Percentiles rank a stretch among this genome's conserved stretches.
Evolutionary conservation across 305 asterid genomes (phyloP).

Genomic region (Solanum aculeatissimum): DNA sequence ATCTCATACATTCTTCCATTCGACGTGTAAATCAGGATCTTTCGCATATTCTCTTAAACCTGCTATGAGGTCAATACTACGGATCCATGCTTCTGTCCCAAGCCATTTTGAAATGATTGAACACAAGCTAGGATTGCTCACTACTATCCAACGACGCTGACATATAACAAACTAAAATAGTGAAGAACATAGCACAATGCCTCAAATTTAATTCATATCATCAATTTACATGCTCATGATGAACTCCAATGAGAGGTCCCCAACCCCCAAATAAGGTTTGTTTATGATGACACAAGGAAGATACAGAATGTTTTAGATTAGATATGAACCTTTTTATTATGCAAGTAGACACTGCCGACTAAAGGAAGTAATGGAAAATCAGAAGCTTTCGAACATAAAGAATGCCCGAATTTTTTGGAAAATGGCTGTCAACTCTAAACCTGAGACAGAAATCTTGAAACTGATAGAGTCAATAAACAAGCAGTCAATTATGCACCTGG

Average conservation of each 20-base stretch:
- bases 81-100: constrained; percentile 33
- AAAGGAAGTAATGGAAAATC: background rate
- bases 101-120: constrained; percentile 33
- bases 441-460: background rate
- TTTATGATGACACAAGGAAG: background rate
- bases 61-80: constrained; percentile 23
- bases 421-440: background rate
- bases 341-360: background rate
- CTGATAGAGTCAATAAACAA: background rate
- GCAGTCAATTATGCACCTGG: constrained; percentile 17
- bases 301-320: background rate
- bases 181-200: background rate
- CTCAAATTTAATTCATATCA: background rate
- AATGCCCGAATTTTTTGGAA: background rate
- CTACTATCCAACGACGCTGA: constrained; percentile 41
- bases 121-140: constrained; percentile 34
- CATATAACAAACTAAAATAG: background rate
- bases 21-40: constrained; percentile 22
- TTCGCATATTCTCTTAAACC: constrained; percentile 24
- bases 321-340: background rate
- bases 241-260: background rate
- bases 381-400: background rate
- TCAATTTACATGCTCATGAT: background rate
- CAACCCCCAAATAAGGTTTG: background rate
- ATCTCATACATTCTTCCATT: constrained; percentile 24